Conservation (phyloP, 768 basidiomycete species). For the Suillus paluster region DNA sequence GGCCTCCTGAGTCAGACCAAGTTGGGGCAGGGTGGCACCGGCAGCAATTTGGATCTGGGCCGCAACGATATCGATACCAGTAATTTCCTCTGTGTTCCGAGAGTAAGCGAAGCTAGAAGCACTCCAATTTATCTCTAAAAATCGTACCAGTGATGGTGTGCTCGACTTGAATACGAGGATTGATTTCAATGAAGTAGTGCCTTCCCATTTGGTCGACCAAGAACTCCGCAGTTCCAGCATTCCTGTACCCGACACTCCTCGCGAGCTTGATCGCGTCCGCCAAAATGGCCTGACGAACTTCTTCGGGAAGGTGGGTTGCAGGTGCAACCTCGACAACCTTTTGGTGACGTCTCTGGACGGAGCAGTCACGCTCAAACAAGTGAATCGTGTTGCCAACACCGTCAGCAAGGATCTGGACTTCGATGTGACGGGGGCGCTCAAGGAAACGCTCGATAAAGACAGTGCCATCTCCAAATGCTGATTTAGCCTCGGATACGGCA, state of each 20-base stretch:
- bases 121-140: slow-evolving; percentile 3
- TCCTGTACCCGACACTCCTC: slow-evolving; percentile 91
- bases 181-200: slow-evolving; percentile 99
- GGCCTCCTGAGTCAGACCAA: slow-evolving; percentile 94
- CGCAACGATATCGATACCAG: slow-evolving; percentile 98
- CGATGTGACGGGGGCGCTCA: slow-evolving; percentile 96
- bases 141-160: slow-evolving; percentile 93
- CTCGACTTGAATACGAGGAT: slow-evolving; percentile 99
- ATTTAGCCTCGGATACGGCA: slow-evolving; percentile 93
- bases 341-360: slow-evolving; percentile 96
- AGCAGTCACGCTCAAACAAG: slow-evolving; percentile 98
- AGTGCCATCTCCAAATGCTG: slow-evolving; percentile 97
- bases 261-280: slow-evolving; percentile 93
- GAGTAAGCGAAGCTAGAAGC: slow-evolving; percentile 7
- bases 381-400: slow-evolving; percentile 93
- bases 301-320: slow-evolving; percentile 91
- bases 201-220: slow-evolving; percentile 95
- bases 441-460: slow-evolving; percentile 99
- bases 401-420: slow-evolving; percentile 95
- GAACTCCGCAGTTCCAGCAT: slow-evolving; percentile 98
- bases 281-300: slow-evolving; percentile 86
- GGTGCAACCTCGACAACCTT: slow-evolving; percentile 99
- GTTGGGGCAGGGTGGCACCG: slow-evolving; percentile 92
- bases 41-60: slow-evolving; percentile 99
- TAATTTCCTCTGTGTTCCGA: slow-evolving; percentile 89